Percentiles rank a stretch among this genome's conserved stretches.
Evolutionary conservation across 1,284 basidiomycete species (phyloP).

Genomic region (Kwoniella shivajii): DNA sequence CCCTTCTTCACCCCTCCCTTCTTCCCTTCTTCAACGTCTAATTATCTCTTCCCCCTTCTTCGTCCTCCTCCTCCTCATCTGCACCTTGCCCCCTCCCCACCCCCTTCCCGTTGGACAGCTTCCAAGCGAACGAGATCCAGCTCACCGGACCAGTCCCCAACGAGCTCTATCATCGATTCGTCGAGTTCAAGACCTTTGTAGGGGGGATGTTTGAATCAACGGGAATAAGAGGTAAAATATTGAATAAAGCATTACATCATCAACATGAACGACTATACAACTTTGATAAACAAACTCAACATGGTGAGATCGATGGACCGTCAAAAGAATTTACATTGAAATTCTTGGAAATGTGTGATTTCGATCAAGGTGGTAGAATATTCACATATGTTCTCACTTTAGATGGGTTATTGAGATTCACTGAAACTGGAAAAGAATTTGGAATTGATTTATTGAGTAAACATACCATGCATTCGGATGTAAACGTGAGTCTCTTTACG

Average conservation of each 20-base stretch:
- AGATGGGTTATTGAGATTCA: slow-evolving; percentile 58
- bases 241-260: slow-evolving; percentile 56
- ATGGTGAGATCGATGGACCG: slow-evolving; percentile 48
- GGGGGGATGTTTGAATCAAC: slow-evolving; percentile 55
- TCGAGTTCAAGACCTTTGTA: slow-evolving; percentile 58
- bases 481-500: slow-evolving; percentile 45
- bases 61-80: not conserved
- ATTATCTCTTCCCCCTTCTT: not conserved
- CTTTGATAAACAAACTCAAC: slow-evolving; percentile 55
- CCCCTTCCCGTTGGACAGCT: too few relatives aligned
- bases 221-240: slow-evolving; percentile 54
- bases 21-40: not conserved
- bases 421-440: slow-evolving; percentile 60
- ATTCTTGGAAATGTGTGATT: slow-evolving; percentile 57
- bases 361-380: slow-evolving; percentile 56
- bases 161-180: slow-evolving; percentile 58
- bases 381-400: slow-evolving; percentile 60
- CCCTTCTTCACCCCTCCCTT: not conserved
- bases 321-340: slow-evolving; percentile 50
- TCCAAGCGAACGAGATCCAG: slow-evolving; percentile 59
- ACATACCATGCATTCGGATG: slow-evolving; percentile 61
- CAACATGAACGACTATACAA: slow-evolving; percentile 58
- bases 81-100: not conserved
- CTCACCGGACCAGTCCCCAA: slow-evolving; percentile 58
- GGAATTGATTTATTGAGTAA: slow-evolving; percentile 59